phyloP scores from a whole-genome alignment of 2,329 filamentous ascomycete species.

The Coniella lustricola region DNA sequence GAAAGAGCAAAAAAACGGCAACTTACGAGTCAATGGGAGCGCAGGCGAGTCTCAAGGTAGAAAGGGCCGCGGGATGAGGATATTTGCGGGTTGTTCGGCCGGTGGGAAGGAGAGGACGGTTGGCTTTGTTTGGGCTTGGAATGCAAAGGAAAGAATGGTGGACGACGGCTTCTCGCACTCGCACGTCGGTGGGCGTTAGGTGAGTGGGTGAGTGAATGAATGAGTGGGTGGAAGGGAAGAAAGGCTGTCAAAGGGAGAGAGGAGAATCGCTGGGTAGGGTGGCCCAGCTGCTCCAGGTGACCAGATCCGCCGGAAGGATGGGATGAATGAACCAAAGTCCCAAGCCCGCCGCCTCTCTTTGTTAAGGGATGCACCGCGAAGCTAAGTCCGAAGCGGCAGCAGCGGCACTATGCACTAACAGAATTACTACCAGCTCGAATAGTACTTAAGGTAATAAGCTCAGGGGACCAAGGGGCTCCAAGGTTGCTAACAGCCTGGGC shows the following conservation, averaged over 20 bases:
- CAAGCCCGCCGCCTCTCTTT: not conserved
- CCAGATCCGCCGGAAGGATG: not conserved
- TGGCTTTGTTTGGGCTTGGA: slow-evolving; percentile 12
- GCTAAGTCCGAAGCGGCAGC: not conserved
- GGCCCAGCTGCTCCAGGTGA: not conserved
- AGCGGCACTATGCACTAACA: not conserved
- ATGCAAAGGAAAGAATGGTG: slow-evolving; percentile 17
- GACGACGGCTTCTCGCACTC: slow-evolving; percentile 5
- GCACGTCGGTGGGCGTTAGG: not conserved
- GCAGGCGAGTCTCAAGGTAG: not conserved
- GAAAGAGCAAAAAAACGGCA: slow-evolving; percentile 9
- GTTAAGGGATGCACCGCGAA: too few species aligned
- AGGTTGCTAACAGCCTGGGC: too few species aligned
- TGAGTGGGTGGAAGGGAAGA: not conserved
- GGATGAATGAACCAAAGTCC: not conserved
- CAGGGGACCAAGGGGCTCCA: too few species aligned
- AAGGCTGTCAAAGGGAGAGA: not conserved
- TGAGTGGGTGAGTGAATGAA: too few species aligned
- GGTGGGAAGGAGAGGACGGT: slow-evolving; percentile 13
- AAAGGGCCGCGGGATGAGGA: not conserved
- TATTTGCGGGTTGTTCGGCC: slow-evolving; percentile 3
- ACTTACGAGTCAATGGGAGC: slow-evolving; percentile 19
- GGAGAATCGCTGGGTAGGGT: not conserved
- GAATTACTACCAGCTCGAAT: too few species aligned
- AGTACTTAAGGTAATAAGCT: too few species aligned